A percentile compares a stretch with the other conserved stretches of the same genome.
Evolutionary conservation across 2,329 filamentous ascomycete genomes (phyloP).

Genomic region (Immersiporthe knoxdaviesiana): DNA sequence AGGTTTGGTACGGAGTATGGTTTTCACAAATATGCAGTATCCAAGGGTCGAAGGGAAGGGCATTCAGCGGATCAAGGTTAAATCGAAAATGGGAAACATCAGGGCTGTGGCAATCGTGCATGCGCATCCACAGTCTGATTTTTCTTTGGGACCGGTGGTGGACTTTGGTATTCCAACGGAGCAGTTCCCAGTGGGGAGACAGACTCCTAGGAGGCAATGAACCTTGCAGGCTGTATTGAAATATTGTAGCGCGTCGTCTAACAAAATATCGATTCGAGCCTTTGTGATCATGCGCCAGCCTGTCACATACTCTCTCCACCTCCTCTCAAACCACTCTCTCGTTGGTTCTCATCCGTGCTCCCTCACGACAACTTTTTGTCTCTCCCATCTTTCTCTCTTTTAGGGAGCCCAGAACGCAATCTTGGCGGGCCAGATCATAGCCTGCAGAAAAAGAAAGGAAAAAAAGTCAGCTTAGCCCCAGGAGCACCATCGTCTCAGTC

Average conservation of each 20-base stretch:
- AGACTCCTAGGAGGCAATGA: neutral
- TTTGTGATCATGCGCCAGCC: neutral
- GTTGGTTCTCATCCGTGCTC: neutral
- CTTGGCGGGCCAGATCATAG: slow-evolving; percentile 55
- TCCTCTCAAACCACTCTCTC: neutral
- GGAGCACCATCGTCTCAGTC: neutral
- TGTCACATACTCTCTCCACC: neutral
- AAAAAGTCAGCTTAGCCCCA: slow-evolving; percentile 8
- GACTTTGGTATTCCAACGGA: neutral
- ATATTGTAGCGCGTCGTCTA: neutral
- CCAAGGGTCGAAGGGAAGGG: neutral
- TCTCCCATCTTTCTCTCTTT: too few relatives aligned
- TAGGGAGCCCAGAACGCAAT: slow-evolving; percentile 45
- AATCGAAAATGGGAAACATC: neutral
- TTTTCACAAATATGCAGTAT: neutral
- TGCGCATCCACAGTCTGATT: slow-evolving; percentile 1
- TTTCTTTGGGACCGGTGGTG: neutral
- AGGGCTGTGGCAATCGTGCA: slow-evolving; percentile 7
- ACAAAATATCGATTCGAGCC: neutral
- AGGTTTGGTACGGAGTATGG: slow-evolving; percentile 10
- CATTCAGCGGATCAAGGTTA: slow-evolving; percentile 4
- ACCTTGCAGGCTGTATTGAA: neutral
- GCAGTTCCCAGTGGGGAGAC: neutral
- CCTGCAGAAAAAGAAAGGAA: slow-evolving; percentile 36
- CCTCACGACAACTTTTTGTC: too few relatives aligned